Evolutionary conservation across 2,329 filamentous ascomycete species (phyloP).

Genomic region (Stagonosporopsis rhizophila): DNA sequence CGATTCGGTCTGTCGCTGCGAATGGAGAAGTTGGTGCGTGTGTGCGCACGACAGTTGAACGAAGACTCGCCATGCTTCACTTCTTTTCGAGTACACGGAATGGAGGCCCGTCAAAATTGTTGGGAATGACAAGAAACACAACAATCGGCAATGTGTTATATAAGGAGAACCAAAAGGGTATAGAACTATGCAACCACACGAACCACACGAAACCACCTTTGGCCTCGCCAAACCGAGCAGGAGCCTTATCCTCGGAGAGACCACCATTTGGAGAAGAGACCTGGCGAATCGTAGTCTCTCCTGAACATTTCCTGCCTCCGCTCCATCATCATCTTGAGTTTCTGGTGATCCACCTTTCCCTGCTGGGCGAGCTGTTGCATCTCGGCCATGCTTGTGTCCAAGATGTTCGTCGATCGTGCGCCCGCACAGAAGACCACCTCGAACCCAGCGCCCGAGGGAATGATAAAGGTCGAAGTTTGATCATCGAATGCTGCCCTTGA

Average conservation of each 20-base stretch:
- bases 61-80: not conserved
- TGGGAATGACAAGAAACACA: not conserved
- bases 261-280: constrained; percentile 14
- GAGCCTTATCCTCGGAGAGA: not conserved
- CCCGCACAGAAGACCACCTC: constrained; percentile 80
- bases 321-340: constrained; percentile 27
- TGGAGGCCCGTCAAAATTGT: not conserved
- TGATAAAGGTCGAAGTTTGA: constrained; percentile 64
- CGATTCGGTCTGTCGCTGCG: not conserved
- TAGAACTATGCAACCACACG: constrained; percentile 8
- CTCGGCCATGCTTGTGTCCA: constrained; percentile 48
- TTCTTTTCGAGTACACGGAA: not conserved
- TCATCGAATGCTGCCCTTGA: constrained; percentile 60
- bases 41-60: not conserved
- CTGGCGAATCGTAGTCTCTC: constrained; percentile 19
- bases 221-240: not conserved
- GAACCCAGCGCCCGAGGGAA: constrained; percentile 73
- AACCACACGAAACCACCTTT: not conserved
- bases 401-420: constrained; percentile 58
- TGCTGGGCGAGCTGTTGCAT: constrained; percentile 44
- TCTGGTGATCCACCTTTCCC: constrained; percentile 40
- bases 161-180: constrained; percentile 2
- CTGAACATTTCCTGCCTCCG: constrained; percentile 26
- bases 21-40: not conserved
- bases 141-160: not conserved